Conservation (phyloP, 352 stramenopile genomes). For the Globisporangium cederbergense region DNA sequence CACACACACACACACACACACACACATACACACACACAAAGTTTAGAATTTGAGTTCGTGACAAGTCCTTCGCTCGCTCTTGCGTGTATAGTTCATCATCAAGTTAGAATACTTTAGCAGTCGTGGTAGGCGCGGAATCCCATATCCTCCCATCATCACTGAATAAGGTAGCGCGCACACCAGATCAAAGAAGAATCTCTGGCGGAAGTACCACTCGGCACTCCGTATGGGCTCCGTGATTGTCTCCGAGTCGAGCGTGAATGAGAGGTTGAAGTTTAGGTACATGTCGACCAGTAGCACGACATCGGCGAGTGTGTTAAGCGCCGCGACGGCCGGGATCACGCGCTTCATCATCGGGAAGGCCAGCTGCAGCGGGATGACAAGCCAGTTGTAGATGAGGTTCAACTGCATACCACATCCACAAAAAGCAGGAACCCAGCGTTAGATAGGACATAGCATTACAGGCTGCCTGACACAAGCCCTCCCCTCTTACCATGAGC, state of each 20-base stretch:
- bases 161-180: conserved; percentile 38
- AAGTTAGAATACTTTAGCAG: conserved; percentile 21
- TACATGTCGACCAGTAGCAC: conserved; percentile 38
- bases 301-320: conserved; percentile 30
- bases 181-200: conserved; percentile 36
- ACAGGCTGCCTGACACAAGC: background rate
- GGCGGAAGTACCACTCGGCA: conserved; percentile 31
- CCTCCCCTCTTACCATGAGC: conserved; percentile 13
- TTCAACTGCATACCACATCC: background rate
- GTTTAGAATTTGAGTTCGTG: background rate
- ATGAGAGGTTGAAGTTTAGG: conserved; percentile 55
- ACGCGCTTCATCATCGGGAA: conserved; percentile 29
- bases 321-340: conserved; percentile 14
- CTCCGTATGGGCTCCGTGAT: conserved; percentile 39
- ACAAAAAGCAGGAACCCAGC: background rate
- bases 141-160: conserved; percentile 18
- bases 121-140: conserved; percentile 31
- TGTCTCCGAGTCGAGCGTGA: conserved; percentile 39
- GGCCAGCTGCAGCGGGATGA: conserved; percentile 42
- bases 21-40: background rate
- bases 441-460: background rate
- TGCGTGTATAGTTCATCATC: background rate
- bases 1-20: too few species aligned
- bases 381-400: conserved; percentile 38
- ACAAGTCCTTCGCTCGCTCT: background rate